Evolutionary conservation across 768 basidiomycete genomes (phyloP).

Genomic region (Termitomyces sp.): DNA sequence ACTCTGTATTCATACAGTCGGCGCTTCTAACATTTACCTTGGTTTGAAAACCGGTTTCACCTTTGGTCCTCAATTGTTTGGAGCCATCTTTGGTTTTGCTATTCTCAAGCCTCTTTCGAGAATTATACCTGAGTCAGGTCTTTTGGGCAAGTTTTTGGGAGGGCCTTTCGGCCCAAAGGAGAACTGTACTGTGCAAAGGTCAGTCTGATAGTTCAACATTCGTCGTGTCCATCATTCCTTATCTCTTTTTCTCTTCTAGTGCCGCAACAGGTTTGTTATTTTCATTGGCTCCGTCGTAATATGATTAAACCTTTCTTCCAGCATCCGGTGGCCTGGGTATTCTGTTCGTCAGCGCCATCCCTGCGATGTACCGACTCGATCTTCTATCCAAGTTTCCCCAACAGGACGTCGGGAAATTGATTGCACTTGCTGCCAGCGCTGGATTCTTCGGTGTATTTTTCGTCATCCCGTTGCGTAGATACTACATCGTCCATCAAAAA

Average conservation of each 20-base stretch:
- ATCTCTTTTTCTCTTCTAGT: conserved; percentile 22
- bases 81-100: conserved; percentile 58
- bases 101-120: conserved; percentile 56
- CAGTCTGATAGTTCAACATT: conserved; percentile 2
- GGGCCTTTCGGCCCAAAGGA: conserved; percentile 65
- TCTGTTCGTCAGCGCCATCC: conserved; percentile 56
- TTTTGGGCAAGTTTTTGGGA: conserved; percentile 42
- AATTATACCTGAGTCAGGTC: conserved; percentile 41
- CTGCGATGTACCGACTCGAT: conserved; percentile 55
- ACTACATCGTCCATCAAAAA: conserved; percentile 62
- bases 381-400: conserved; percentile 43
- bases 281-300: conserved; percentile 2
- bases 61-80: conserved; percentile 61
- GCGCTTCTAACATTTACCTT: conserved; percentile 64
- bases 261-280: conserved; percentile 43
- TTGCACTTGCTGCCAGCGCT: conserved; percentile 49
- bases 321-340: conserved; percentile 58
- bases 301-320: conserved; percentile 13
- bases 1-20: conserved; percentile 26
- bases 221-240: not conserved
- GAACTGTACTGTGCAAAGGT: conserved; percentile 60
- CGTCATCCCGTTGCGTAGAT: conserved; percentile 58
- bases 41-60: conserved; percentile 69
- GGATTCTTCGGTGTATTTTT: conserved; percentile 67
- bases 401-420: conserved; percentile 52